Percentiles rank a stretch among this genome's conserved stretches.
These are phyloP conservation scores for Elymus sibiricus DNA, from an alignment of 176 grass and related monocot species.

Conservation along the genomic window DNA sequence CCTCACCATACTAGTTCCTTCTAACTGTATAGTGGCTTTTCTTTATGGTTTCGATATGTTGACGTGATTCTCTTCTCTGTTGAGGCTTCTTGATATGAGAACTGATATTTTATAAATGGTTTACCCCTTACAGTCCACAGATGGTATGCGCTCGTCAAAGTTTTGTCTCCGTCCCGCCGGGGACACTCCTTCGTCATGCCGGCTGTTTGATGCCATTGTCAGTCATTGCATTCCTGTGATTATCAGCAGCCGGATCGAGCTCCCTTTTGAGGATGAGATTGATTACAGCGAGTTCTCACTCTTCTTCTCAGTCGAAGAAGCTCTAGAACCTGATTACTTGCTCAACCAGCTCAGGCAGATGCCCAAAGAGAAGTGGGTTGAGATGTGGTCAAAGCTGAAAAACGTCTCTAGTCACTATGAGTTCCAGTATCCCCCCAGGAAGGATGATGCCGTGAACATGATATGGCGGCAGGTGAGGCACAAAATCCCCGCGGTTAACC, in stretches of 20 bases:
- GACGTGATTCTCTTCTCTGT: not conserved
- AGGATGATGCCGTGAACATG: constrained; percentile 78
- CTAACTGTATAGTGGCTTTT: not conserved
- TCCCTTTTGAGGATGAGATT: constrained; percentile 92
- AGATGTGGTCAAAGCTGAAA: constrained; percentile 78
- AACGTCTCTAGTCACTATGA: constrained; percentile 70
- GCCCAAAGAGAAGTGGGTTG: constrained; percentile 63
- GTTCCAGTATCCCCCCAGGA: constrained; percentile 63
- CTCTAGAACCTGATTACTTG: constrained; percentile 63
- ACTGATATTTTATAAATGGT: constrained; percentile 26
- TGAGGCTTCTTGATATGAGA: constrained; percentile 6
- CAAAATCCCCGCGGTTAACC: constrained; percentile 73
- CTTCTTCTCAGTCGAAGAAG: constrained; percentile 90
- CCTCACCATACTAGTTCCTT: not conserved
- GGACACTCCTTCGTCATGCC: constrained; percentile 92
- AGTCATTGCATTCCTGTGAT: constrained; percentile 94
- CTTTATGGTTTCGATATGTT: not conserved
- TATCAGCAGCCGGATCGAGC: constrained; percentile 82
- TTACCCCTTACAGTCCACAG: constrained; percentile 54
- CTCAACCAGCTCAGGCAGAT: constrained; percentile 64
- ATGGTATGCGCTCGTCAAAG: constrained; percentile 80
- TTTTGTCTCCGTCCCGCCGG: constrained; percentile 88
- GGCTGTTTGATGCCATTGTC: constrained; percentile 88
- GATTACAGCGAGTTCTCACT: constrained; percentile 84
- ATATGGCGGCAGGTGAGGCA: constrained; percentile 75